Evolutionary conservation across 345 rosid genomes (phyloP).

Genomic region (Boechera retrofracta): DNA sequence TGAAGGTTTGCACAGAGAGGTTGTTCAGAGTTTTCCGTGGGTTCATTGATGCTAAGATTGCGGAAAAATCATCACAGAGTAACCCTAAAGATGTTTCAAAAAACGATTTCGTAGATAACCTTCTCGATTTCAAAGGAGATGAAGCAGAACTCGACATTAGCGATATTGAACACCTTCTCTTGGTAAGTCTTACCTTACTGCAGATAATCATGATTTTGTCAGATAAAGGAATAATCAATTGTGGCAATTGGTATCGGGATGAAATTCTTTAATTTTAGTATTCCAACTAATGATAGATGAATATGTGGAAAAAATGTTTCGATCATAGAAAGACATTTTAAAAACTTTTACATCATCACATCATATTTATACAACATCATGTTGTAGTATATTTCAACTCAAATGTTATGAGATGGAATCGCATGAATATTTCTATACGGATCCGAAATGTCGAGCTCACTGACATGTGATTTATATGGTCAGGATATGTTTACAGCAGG

Average conservation of each 20-base stretch:
- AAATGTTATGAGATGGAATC: not conserved
- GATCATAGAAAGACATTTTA: not conserved
- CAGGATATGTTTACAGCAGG: constrained; percentile 56
- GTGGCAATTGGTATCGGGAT: not conserved
- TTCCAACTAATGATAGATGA: no score
- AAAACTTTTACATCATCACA: not conserved
- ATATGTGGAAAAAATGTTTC: no score
- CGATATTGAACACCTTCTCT: constrained; percentile 41
- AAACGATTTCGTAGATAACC: constrained; percentile 46
- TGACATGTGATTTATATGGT: not conserved
- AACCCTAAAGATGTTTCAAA: constrained; percentile 10
- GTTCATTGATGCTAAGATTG: constrained; percentile 36
- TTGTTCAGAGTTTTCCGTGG: constrained; percentile 40
- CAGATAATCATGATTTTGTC: not conserved
- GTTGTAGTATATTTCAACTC: no score
- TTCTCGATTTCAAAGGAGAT: constrained; percentile 43
- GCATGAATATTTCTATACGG: not conserved
- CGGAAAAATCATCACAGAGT: not conserved
- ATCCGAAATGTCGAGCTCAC: not conserved
- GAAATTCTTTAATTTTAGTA: no score
- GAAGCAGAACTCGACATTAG: constrained; percentile 31
- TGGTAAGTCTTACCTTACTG: constrained; percentile 40
- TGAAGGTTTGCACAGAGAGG: constrained; percentile 1
- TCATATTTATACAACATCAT: not conserved
- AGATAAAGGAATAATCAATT: not conserved